Conservation (phyloP, 108 stramenopile genomes). For the Nitzschia sp. region DNA sequence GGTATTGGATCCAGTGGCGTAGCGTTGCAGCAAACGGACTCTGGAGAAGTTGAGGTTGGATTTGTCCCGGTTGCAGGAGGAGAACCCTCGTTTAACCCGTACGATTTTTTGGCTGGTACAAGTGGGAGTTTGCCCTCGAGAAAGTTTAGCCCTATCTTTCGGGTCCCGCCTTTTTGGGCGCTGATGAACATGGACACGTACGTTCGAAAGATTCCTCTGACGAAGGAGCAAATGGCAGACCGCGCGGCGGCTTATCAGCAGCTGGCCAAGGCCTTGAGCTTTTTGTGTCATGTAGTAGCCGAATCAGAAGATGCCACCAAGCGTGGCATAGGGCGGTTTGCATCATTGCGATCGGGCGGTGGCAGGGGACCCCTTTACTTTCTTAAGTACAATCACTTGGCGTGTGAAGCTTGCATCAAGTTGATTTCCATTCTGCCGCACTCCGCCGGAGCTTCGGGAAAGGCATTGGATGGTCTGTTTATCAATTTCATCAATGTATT, state of each 20-base stretch:
- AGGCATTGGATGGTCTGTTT: slow-evolving; percentile 76
- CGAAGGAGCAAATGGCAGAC: slow-evolving; percentile 52
- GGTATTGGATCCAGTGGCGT: slow-evolving; percentile 73
- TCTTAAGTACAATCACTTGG: slow-evolving; percentile 72
- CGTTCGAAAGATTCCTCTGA: slow-evolving; percentile 58
- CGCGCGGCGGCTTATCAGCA: slow-evolving; percentile 77
- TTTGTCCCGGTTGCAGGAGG: background rate
- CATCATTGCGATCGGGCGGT: slow-evolving; percentile 14
- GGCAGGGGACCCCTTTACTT: slow-evolving; percentile 54
- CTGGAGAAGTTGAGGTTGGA: slow-evolving; percentile 42
- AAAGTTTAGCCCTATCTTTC: slow-evolving; percentile 85
- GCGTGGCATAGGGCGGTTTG: slow-evolving; percentile 44
- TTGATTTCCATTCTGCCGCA: slow-evolving; percentile 81
- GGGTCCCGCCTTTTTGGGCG: slow-evolving; percentile 86
- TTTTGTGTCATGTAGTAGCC: slow-evolving; percentile 81
- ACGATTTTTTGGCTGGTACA: slow-evolving; percentile 79
- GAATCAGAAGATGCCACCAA: slow-evolving; percentile 48
- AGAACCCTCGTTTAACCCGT: slow-evolving; percentile 74
- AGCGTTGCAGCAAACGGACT: slow-evolving; percentile 22
- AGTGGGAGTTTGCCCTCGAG: slow-evolving; percentile 71
- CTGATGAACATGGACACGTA: slow-evolving; percentile 83
- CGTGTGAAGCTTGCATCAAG: slow-evolving; percentile 83
- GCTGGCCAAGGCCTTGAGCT: slow-evolving; percentile 81
- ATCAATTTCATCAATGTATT: slow-evolving; percentile 88
- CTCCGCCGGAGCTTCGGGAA: slow-evolving; percentile 81